Base-by-base conservation (phyloP, 1,284 basidiomycete genomes). In the Calocybe gambosa region DNA sequence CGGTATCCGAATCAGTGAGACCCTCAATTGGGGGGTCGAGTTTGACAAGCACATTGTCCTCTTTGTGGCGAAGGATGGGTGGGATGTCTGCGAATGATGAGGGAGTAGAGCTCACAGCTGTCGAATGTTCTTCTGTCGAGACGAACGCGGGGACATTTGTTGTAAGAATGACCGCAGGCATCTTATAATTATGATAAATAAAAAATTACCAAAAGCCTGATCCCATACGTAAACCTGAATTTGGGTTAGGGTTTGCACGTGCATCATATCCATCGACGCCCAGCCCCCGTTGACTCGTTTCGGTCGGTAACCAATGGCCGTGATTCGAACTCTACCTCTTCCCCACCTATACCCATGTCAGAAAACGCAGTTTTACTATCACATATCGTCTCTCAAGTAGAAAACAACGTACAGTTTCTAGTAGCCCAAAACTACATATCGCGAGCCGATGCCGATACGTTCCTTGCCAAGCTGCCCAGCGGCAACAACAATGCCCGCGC, bases 51-150 rank as follows among this genome's bases (percentile, higher is more conserved):
- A 92, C 85, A 56, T 78, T 73, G 5, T 81, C 75, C 58, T 91
- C 77, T 55, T 77, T 74, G 67, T 87, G 82, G 50, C 80, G 75
- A 43, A 93, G 69, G 46, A 93, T 72, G 0, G 92, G 82, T 0
- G 85, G 89, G 47, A 94, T 91, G 57, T 85, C 82, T 48, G 67
- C 71, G 65, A 95, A 94, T 0, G 85, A 88, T 0, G 74, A 61
- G 0, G 93, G 93, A 0, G 93, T 95, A 0, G 85, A 81, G 9
- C 76, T 77, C 7, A 85, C 75, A 28, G 90, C 62, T 8, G 65
- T 60, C 26, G 66, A 67, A 64, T 91, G 85, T 55, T 90, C 82
- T 41, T 89, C 87, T 7, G 70, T 73, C 1, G 85, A 77, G 39
- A 85, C 74, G 49, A 74, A 84, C 1, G 61, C 56, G 0, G 87